These are phyloP conservation scores for Fusarium falciforme DNA, from an alignment of 2,329 filamentous ascomycete species.

Conservation along the genomic window DNA sequence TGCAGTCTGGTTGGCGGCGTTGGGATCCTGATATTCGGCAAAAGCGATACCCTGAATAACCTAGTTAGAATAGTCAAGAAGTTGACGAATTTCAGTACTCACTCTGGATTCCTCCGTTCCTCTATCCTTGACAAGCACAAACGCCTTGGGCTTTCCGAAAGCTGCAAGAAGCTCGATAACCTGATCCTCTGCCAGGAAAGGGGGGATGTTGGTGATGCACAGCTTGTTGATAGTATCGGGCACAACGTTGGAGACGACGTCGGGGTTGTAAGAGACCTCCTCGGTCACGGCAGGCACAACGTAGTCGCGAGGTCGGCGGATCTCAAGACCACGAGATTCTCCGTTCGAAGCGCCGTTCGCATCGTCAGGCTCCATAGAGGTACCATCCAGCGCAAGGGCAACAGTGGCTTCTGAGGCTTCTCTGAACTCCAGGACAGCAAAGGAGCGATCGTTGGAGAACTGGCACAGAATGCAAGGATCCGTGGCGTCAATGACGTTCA, in stretches of 20 bases:
- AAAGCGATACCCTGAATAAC: conserved; percentile 89
- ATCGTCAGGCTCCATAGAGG: conserved; percentile 83
- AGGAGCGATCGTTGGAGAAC: conserved; percentile 80
- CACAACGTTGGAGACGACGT: conserved; percentile 82
- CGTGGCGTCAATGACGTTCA: conserved; percentile 86
- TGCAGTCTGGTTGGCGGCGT: conserved; percentile 79
- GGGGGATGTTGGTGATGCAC: conserved; percentile 88
- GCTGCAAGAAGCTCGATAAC: conserved; percentile 89
- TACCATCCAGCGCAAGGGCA: conserved; percentile 89
- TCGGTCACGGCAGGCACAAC: conserved; percentile 87
- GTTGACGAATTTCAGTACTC: conserved; percentile 51
- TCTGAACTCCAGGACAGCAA: conserved; percentile 93
- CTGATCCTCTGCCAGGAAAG: conserved; percentile 90
- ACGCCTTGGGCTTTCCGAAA: conserved; percentile 93
- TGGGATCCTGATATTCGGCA: conserved; percentile 88
- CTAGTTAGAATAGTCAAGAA: conserved; percentile 43
- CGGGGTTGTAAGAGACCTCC: conserved; percentile 78
- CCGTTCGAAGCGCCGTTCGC: conserved; percentile 65
- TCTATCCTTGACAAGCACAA: conserved; percentile 88
- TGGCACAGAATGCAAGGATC: conserved; percentile 90
- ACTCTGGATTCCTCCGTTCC: conserved; percentile 88
- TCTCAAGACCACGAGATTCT: conserved; percentile 72
- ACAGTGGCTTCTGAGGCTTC: conserved; percentile 88
- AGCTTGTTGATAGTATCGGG: conserved; percentile 96
- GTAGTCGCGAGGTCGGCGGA: conserved; percentile 94